Evolutionary conservation across 345 rosid genomes (phyloP).

Genomic region (Diplotaxis tenuifolia): DNA sequence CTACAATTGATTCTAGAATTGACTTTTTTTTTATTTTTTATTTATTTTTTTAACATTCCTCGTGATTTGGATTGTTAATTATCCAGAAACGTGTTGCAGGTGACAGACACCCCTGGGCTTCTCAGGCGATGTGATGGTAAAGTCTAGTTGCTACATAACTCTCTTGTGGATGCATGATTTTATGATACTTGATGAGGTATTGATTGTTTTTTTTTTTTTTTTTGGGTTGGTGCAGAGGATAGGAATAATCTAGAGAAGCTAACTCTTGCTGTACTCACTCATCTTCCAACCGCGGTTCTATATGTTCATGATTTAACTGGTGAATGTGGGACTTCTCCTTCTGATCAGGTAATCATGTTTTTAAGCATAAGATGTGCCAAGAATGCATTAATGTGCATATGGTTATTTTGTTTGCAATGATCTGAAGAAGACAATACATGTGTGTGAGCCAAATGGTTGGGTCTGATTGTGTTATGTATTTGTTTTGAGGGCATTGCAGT

Average conservation of each 20-base stretch:
- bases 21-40: too few relatives aligned
- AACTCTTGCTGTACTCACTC: slow-evolving; percentile 89
- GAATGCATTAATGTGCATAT: not conserved
- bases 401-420: not conserved
- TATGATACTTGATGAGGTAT: too few relatives aligned
- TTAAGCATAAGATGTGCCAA: not conserved
- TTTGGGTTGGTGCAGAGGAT: slow-evolving; percentile 51
- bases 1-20: too few relatives aligned
- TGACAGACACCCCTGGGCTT: slow-evolving; percentile 95
- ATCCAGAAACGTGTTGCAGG: slow-evolving; percentile 52
- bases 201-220: slow-evolving; percentile 1
- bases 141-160: slow-evolving; percentile 15
- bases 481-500: slow-evolving; percentile 46
- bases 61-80: slow-evolving; percentile 9
- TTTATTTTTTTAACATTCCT: too few relatives aligned
- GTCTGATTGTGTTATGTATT: slow-evolving; percentile 14
- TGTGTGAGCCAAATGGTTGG: not conserved
- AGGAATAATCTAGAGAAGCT: slow-evolving; percentile 90
- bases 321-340: slow-evolving; percentile 88
- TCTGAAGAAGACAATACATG: not conserved
- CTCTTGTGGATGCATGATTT: not conserved
- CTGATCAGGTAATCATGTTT: slow-evolving; percentile 72
- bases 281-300: slow-evolving; percentile 86
- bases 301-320: slow-evolving; percentile 95
- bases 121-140: slow-evolving; percentile 84